A percentile compares a stretch with the other conserved stretches of the same genome.
Conservation (phyloP, 306 rosid genomes). For the Vigna reflexopilosa region DNA sequence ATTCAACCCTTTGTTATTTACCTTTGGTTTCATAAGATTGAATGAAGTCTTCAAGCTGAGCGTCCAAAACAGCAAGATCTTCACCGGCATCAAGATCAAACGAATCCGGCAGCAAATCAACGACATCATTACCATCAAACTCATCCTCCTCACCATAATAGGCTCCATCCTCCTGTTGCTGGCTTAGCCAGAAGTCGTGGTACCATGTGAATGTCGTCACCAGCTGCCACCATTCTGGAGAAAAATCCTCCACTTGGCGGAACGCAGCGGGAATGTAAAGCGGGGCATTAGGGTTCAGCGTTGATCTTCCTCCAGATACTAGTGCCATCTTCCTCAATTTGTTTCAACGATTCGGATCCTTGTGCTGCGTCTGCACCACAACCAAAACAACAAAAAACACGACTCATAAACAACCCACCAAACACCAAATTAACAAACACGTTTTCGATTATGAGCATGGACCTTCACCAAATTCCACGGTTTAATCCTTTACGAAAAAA, state of each 20-base stretch:
- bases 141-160: constrained; percentile 56
- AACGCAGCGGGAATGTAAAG: constrained; percentile 81
- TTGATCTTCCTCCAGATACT: constrained; percentile 73
- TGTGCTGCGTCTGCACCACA: constrained; percentile 41
- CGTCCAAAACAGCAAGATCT: constrained; percentile 62
- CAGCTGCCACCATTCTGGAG: constrained; percentile 95
- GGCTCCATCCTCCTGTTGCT: constrained; percentile 64
- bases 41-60: constrained; percentile 79
- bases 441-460: not conserved
- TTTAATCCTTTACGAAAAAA: not conserved
- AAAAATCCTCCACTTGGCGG: constrained; percentile 90
- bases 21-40: constrained; percentile 59
- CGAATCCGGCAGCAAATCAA: constrained; percentile 71
- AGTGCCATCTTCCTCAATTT: constrained; percentile 63
- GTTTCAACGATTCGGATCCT: constrained; percentile 25
- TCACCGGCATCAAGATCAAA: constrained; percentile 75
- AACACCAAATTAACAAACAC: not conserved
- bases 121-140: constrained; percentile 42
- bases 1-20: constrained; percentile 33
- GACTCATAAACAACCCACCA: not conserved
- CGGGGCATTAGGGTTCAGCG: constrained; percentile 86
- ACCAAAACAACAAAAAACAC: constrained; percentile 23
- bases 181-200: constrained; percentile 85
- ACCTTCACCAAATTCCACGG: not conserved
- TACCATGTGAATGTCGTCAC: constrained; percentile 85